A percentile compares a stretch with the other conserved stretches of the same genome.
These are phyloP conservation scores for Nematodospora anomalae DNA, from an alignment of 1,139 yeast species.

Conservation along the genomic window DNA sequence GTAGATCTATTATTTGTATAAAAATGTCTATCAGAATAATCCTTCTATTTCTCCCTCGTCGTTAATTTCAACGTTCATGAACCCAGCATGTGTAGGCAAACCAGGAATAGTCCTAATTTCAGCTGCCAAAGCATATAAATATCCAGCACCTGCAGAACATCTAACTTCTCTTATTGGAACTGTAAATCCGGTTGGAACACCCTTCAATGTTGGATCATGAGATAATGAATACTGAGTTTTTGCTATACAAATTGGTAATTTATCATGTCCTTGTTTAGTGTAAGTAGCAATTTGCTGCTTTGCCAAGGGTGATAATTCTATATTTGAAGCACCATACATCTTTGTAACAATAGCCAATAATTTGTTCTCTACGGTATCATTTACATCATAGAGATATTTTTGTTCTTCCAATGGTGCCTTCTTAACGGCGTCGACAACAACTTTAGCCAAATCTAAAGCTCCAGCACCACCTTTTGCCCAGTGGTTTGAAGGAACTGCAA, in stretches of 20 bases:
- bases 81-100: slow-evolving; percentile 78
- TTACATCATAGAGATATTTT: slow-evolving; percentile 60
- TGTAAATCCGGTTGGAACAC: slow-evolving; percentile 76
- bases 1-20: slow-evolving; percentile 5
- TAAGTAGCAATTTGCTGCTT: slow-evolving; percentile 64
- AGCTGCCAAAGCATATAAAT: slow-evolving; percentile 78
- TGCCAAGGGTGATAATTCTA: slow-evolving; percentile 68
- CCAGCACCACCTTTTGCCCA: slow-evolving; percentile 85
- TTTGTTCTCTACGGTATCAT: slow-evolving; percentile 63
- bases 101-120: slow-evolving; percentile 87
- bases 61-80: slow-evolving; percentile 79
- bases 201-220: slow-evolving; percentile 78
- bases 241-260: slow-evolving; percentile 79
- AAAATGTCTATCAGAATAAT: slow-evolving; percentile 44
- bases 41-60: slow-evolving; percentile 82
- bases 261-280: slow-evolving; percentile 68
- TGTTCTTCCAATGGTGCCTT: slow-evolving; percentile 36
- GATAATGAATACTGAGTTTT: slow-evolving; percentile 82
- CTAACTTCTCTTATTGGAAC: slow-evolving; percentile 81
- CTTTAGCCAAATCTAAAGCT: slow-evolving; percentile 64
- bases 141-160: slow-evolving; percentile 82
- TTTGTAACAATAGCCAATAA: slow-evolving; percentile 63
- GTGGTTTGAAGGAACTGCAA: slow-evolving; percentile 73
- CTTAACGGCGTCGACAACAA: slow-evolving; percentile 63
- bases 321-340: slow-evolving; percentile 74